Evolutionary conservation across 2,329 filamentous ascomycete genomes (phyloP), one percentile per base, ranked within the genome.

Genomic region (Graphilbum sp.): DNA sequence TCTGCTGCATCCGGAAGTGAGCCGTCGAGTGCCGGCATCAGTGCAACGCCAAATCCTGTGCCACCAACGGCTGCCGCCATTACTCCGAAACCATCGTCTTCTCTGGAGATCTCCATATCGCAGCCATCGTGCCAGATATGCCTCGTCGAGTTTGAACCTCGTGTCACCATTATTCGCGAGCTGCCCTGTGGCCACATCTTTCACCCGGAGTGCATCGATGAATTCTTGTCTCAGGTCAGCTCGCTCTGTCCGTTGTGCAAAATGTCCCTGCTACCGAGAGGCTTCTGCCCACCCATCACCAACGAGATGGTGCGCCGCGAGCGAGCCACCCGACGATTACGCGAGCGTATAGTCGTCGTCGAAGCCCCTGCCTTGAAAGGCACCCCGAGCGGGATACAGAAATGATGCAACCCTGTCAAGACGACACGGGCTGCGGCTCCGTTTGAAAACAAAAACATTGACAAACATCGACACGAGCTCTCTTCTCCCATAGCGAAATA

Each of bases 221-320:
- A 77, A 18, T 94, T 90, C 49, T 64, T 96, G 12, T 66, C 69
- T 32, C 67, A 75, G 39, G 79, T 79, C 52, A 92, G 82, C 52
- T 92, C 83, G 16, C 66, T 95, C 2, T 98, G 90, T 51, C 88
- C 90, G 1, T 64, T 93, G 48, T 98, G 90, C 64, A 95, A 94
- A 55, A 72, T 78, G 43, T 82, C 72, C 36, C 83, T 87, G 50
- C 60, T 95, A 1, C 86, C 87, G 7, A 50, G 54, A 48, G 61
- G 83, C 0, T 72, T 72, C 49, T 76, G 73, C 40, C 76, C 79
- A 1, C 66, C 66, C 16, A 75, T 92, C 32, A 92, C 85, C 5
- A 90, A 93, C 48, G 68, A 71, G 15, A 93, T 93, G 80, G 86
- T 92, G 6, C 75, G 82, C 17, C 72, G 82, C 30, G 86, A 94